Base-by-base conservation (phyloP, 2,329 filamentous ascomycete genomes). In the Fusarium sp. region DNA sequence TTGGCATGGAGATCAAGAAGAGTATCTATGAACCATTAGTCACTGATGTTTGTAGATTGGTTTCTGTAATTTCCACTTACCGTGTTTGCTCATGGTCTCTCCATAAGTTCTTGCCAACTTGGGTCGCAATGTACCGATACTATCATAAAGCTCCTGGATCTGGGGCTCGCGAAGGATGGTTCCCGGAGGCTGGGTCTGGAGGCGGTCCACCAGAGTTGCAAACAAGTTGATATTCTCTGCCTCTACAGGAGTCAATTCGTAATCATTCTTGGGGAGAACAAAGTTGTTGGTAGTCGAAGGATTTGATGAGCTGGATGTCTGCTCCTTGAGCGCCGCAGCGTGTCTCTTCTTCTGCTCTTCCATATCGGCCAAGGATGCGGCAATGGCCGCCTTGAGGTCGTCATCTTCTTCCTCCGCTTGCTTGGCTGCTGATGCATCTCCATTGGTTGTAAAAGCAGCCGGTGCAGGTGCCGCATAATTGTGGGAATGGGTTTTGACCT, bases 11-110 rank as follows among this genome's bases (percentile, higher is more conserved):
- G 81, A 74, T 99, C 95, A 21, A 98, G 84, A 9, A 99, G 82
- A 1, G 94, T 95, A 74, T 99, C 93, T 95, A 60, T 14, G 37
- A 17, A 11, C 39, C 13, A 59, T 74, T 56, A 72, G 60, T 29
- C 25, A 19, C 36, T 14, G 11, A 27, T 11, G 19, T 21, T 6
- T 9, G 21, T 14, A 44, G 17, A 41, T 29, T 13, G 3, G 5
- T n/a, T n/a, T 14, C 10, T 25, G 33, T 8, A 3, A 5, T 14
- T 32, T 23, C 8, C 36, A 49, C 86, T 73, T 79, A 92, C 92
- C 93, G 75, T 98, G 95, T 77, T 99, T 99, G 84, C 95, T 98
- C 95, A 99, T 98, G 0, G 95, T 97, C 79, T 99, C 95, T 51
- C 95, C 95, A 72, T 98, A 97, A 0, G 94, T 97, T 53, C 95